Percentiles rank a stretch among this genome's conserved stretches.
Conservation (phyloP, 257 asterid genomes). For the Gentiana straminea region DNA sequence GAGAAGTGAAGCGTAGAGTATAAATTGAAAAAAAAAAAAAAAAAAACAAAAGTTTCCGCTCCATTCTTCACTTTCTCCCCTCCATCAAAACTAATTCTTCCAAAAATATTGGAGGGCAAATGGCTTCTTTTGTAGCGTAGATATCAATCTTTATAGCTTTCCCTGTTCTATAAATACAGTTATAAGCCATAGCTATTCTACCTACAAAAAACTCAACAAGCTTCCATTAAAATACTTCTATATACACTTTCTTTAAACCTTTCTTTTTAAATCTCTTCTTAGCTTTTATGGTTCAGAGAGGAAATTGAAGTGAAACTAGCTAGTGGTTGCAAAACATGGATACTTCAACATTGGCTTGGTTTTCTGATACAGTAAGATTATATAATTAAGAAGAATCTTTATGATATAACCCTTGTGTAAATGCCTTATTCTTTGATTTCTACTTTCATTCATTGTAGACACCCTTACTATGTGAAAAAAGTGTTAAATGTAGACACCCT, state of each 20-base stretch:
- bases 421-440: too few species aligned
- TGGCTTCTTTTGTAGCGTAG: slow-evolving; percentile 1
- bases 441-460: too few species aligned
- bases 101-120: neutral
- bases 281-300: neutral
- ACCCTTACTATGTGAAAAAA: too few species aligned
- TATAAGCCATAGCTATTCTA: too few species aligned
- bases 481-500: too few species aligned
- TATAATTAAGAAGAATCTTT: too few species aligned
- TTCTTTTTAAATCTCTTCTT: neutral
- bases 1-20: slow-evolving; percentile 2
- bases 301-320: too few species aligned
- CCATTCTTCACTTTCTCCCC: slow-evolving; percentile 7
- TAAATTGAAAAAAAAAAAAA: neutral
- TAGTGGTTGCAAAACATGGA: neutral
- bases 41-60: slow-evolving; percentile 1
- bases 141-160: neutral
- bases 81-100: neutral
- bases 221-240: too few species aligned
- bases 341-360: neutral
- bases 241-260: too few species aligned
- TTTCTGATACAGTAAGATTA: slow-evolving; percentile 4
- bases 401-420: too few species aligned
- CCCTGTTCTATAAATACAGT: neutral
- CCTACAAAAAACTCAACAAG: too few species aligned